Evolutionary conservation across 495 filamentous ascomycete genomes (phyloP).

Genomic region (Hypoxylon fuscum): DNA sequence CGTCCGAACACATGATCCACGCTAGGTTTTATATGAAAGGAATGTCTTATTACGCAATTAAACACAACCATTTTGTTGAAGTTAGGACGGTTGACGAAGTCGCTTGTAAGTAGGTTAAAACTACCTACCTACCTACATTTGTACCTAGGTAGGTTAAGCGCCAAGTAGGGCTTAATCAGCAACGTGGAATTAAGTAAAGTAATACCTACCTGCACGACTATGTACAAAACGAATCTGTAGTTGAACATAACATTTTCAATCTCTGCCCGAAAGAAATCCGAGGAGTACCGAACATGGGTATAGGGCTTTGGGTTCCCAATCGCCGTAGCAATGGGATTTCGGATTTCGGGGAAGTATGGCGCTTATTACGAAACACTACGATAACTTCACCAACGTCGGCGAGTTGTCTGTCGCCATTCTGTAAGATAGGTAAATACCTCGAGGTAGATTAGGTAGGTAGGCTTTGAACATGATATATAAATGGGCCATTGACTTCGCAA

Average conservation of each 20-base stretch:
- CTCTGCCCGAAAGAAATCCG: slow-evolving; percentile 26
- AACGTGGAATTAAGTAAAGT: slow-evolving; percentile 10
- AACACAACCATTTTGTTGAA: too few relatives aligned
- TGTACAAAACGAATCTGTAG: too few relatives aligned
- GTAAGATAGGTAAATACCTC: neutral
- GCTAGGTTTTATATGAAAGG: too few relatives aligned
- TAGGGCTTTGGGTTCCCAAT: slow-evolving; percentile 5
- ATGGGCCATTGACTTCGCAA: neutral
- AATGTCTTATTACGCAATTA: too few relatives aligned
- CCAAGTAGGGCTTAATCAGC: slow-evolving; percentile 9
- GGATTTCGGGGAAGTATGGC: slow-evolving; percentile 22
- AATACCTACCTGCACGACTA: neutral
- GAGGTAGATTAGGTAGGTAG: neutral
- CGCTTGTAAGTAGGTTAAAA: too few relatives aligned
- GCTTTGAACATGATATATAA: slow-evolving; percentile 8
- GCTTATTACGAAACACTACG: neutral
- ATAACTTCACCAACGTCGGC: neutral
- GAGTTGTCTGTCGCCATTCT: neutral
- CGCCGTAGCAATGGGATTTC: slow-evolving; percentile 3
- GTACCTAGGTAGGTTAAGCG: slow-evolving; percentile 6
- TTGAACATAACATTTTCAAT: too few relatives aligned
- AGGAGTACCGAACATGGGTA: slow-evolving; percentile 19
- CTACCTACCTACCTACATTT: too few relatives aligned
- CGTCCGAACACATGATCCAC: too few relatives aligned
- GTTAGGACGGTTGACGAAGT: slow-evolving; percentile 6